Conservation (phyloP, 2,329 filamentous ascomycete species). For the Diaporthe caulivora region DNA sequence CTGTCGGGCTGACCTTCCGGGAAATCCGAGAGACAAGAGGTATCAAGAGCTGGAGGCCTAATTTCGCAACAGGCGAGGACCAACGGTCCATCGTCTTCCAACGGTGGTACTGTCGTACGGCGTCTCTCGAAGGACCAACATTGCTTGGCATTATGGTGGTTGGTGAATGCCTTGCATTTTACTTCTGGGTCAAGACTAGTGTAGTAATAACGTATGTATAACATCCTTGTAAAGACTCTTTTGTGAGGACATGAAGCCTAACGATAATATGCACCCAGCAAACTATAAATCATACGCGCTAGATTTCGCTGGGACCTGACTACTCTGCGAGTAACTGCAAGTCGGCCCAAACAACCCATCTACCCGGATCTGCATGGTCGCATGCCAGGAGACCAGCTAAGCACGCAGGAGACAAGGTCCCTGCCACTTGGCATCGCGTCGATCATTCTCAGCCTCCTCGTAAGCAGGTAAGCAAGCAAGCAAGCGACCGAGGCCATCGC, state of each 20-base stretch:
- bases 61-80: too few relatives aligned
- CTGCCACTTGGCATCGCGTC: neutral
- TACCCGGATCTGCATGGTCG: constrained; percentile 16
- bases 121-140: too few relatives aligned
- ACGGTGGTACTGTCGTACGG: too few relatives aligned
- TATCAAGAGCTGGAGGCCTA: too few relatives aligned
- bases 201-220: too few relatives aligned
- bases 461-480: neutral
- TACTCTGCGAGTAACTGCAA: neutral
- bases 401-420: neutral
- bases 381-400: constrained; percentile 5
- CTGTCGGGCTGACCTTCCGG: too few relatives aligned
- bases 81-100: too few relatives aligned
- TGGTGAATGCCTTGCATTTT: too few relatives aligned
- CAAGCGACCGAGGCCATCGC: neutral
- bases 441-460: constrained; percentile 26
- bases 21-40: too few relatives aligned
- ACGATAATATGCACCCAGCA: neutral
- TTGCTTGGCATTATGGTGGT: too few relatives aligned
- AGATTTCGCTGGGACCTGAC: neutral
- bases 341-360: neutral
- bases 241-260: neutral
- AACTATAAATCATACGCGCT: neutral
- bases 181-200: too few relatives aligned
- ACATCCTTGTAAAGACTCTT: neutral